Evolutionary conservation across 768 basidiomycete genomes (phyloP), one percentile per base, ranked within the genome.

Genomic region (Cystofilobasidium capitatum): DNA sequence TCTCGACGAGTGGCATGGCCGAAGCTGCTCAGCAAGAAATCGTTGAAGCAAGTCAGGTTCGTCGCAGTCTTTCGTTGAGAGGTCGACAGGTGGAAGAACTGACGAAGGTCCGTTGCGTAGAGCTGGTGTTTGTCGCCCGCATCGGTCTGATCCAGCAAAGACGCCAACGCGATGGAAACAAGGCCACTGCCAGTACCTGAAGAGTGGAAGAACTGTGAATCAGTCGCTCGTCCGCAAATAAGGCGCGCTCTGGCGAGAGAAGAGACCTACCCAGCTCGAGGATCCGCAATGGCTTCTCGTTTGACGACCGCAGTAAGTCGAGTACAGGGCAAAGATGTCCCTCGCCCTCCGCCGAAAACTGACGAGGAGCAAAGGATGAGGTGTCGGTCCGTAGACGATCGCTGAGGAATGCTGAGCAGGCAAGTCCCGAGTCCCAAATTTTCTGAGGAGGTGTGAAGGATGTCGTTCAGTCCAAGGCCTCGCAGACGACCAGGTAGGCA

Each of bases 341-440:
- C 63, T 67, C 40, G 62, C 65, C 55, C 75, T 37, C 54, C 58
- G 33, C 57, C 67, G 63, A 36, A 69, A 58, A 57, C 72, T 64
- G 62, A 58, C 73, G 35, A 3, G 26, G 22, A 14, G 9, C 29
- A 26, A 26, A 16, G n/a, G 29, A 14, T 12, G 49, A 44, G 22
- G 31, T 37, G 24, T 47, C 17, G 17, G 12, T 16, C 3, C 22
- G 37, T 36, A 69, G 57, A 6, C 66, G 67, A 35, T 67, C 45
- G 69, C 82, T 79, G 5, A 94, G 78, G 88, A 88, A 92, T 2
- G 89, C 83, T 66, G 87, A 86, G 24, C 92, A 78, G 8, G 88
- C 91, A 57, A 94, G 81, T 2, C 92, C 92, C 49, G 91, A 92
- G 75, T 94, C 91, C 92, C 92, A 96, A 63, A 94, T 83, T 90